A percentile compares a stretch with the other conserved stretches of the same genome.
Evolutionary conservation across 495 filamentous ascomycete species (phyloP).

Genomic region (Thozetella sp.): DNA sequence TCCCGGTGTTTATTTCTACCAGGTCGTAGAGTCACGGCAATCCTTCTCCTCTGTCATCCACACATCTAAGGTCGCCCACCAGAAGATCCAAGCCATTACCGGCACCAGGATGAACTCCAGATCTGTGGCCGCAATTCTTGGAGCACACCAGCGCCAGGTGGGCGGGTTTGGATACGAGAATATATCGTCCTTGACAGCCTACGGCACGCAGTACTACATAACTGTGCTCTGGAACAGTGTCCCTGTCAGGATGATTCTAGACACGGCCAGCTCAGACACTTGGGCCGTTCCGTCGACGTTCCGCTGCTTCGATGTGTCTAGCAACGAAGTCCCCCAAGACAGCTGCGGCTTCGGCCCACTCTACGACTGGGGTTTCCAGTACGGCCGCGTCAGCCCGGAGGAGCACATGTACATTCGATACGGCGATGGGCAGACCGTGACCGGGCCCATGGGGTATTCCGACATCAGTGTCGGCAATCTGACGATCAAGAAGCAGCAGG

Average conservation of each 20-base stretch:
- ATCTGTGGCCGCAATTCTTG: constrained; percentile 29
- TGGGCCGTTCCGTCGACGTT: constrained; percentile 39
- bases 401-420: constrained; percentile 63
- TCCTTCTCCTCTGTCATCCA: neutral
- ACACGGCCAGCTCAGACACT: constrained; percentile 68
- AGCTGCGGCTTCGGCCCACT: constrained; percentile 27
- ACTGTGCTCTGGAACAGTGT: constrained; percentile 26
- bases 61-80: neutral
- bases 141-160: constrained; percentile 27
- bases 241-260: constrained; percentile 46
- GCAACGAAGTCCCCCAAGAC: constrained; percentile 17
- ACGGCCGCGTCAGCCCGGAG: constrained; percentile 23
- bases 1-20: neutral
- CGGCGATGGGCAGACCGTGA: constrained; percentile 56
- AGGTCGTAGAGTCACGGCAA: neutral
- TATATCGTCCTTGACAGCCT: constrained; percentile 32
- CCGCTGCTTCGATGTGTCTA: constrained; percentile 23
- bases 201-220: constrained; percentile 39
- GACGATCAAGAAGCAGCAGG: constrained; percentile 52
- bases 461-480: constrained; percentile 57
- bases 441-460: constrained; percentile 58
- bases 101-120: constrained; percentile 13
- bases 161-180: constrained; percentile 36
- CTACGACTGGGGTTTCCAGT: constrained; percentile 17
- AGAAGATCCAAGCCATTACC: constrained; percentile 11